These are phyloP conservation scores for Wallacemonas rigidus DNA, from an alignment of 208 protist genomes.

Conservation along the genomic window DNA sequence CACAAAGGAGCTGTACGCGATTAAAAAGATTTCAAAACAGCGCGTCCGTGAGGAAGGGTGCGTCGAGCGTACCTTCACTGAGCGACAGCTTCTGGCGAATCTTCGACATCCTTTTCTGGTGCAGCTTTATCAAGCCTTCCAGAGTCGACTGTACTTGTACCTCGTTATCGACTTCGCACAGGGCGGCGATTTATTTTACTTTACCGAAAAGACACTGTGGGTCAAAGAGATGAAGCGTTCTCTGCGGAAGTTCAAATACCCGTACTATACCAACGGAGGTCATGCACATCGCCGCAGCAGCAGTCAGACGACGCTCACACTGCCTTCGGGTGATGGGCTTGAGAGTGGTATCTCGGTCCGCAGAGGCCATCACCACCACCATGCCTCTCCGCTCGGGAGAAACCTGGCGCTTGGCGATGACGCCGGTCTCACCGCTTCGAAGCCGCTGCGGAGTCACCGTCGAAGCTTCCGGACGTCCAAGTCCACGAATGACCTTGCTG, in stretches of 20 bases:
- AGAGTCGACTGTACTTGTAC: conserved; percentile 82
- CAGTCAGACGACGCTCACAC: neutral
- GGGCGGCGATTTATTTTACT: conserved; percentile 83
- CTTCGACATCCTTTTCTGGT: conserved; percentile 86
- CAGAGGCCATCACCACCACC: neutral
- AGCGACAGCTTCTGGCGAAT: conserved; percentile 78
- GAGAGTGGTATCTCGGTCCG: neutral
- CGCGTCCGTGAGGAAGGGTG: conserved; percentile 80
- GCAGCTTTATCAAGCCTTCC: conserved; percentile 78
- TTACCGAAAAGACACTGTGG: conserved; percentile 69
- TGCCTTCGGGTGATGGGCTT: neutral
- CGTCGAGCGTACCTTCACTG: conserved; percentile 84
- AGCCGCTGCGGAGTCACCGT: no score
- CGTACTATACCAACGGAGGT: conserved; percentile 43
- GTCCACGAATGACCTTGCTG: neutral
- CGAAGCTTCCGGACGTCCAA: neutral
- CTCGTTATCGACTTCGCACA: conserved; percentile 86
- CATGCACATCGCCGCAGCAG: conserved; percentile 8
- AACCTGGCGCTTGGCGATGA: no score
- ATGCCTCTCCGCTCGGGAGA: neutral
- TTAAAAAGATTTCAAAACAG: conserved; percentile 89
- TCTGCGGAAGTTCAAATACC: conserved; percentile 50
- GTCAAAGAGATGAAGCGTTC: conserved; percentile 51
- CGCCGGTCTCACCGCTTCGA: no score
- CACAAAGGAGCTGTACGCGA: conserved; percentile 72